Base-by-base conservation (phyloP, 371 early-diverging fungal species). In the Mucor mucedo region DNA sequence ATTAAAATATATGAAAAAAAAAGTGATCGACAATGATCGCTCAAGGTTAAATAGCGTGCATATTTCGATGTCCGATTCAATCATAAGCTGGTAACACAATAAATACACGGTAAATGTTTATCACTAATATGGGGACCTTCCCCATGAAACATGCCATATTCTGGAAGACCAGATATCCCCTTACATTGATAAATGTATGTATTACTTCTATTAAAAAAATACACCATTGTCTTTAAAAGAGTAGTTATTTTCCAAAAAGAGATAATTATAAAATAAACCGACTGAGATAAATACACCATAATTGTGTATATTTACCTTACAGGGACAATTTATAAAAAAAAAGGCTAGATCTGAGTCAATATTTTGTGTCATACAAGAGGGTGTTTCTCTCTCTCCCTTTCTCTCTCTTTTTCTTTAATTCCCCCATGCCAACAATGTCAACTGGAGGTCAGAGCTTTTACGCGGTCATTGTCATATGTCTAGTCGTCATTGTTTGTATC, bases 381-480 rank as follows among this genome's bases (percentile, higher is more conserved):
- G 21, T n/a, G 7, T n/a, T 47, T 21, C 21, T 47, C 47, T 47
- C 16, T 10, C 16, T 44, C n/a, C 11, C 44, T 14, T 44, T 44
- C 16, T n/a, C 16, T 44, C 16, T 47, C 21, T 3, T 21, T 47
- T 21, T 47, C 16, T 47, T 6, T 47, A n/a, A 21, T 44, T 14
- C 5, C 2, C 16, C 11, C 41, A 5, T 44, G 44, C 44, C 44
- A 14, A n/a, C 14, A n/a, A 44, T 44, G 44, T 21, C n/a, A 5
- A 47, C 27, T 21, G 21, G 47, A 21, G 47, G 47, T 8, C 27
- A 47, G 21, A 21, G 47, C 47, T 47, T 60, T 42, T 52, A 52
- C 40, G 60, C 52, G 27, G 58, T 58, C 13, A 58, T 58, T 13
- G 47, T 58, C 27, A 35, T 58, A 4, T 58, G 58, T 33, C 4